Conservation (phyloP, 805 yeast genomes). For the Zygotorulaspora chibaensis region DNA sequence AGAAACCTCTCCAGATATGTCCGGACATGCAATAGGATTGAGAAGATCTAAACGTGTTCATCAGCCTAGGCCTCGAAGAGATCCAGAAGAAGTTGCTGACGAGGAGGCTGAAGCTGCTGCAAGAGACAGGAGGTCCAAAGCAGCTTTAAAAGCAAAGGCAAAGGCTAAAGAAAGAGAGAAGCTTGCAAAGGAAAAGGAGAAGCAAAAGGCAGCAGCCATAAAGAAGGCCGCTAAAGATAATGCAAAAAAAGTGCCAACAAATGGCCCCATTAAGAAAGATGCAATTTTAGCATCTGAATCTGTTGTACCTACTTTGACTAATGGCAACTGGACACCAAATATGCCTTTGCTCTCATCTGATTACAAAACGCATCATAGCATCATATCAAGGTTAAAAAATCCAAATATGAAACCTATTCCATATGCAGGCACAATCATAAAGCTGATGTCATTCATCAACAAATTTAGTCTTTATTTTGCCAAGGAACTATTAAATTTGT, state of each 20-base stretch:
- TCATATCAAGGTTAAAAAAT: conserved; percentile 18
- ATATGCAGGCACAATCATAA: conserved; percentile 32
- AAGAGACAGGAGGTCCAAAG: conserved; percentile 9
- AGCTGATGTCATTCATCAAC: conserved; percentile 29
- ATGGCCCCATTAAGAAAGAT: conserved; percentile 1
- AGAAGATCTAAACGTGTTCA: conserved; percentile 28
- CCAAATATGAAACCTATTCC: conserved; percentile 22
- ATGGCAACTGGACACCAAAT: conserved; percentile 29
- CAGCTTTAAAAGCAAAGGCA: conserved; percentile 11
- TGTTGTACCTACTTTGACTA: conserved; percentile 22
- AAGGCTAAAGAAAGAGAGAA: conserved; percentile 14
- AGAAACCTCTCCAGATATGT: conserved; percentile 12
- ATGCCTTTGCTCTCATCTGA: conserved; percentile 24
- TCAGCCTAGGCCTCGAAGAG: conserved; percentile 18
- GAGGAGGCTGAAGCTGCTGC: conserved; percentile 16
- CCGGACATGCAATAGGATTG: conserved; percentile 12
- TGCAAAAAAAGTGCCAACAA: conserved; percentile 4
- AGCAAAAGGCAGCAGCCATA: not conserved
- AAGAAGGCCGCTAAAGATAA: conserved; percentile 7
- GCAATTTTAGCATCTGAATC: conserved; percentile 9
- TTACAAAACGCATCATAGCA: conserved; percentile 15
- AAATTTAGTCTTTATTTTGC: conserved; percentile 27
- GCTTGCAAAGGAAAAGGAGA: conserved; percentile 12
- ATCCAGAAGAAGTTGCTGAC: conserved; percentile 15
- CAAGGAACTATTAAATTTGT: conserved; percentile 21